phyloP scores from a whole-genome alignment of 495 filamentous ascomycete species.

The Cairneyella variabilis region DNA sequence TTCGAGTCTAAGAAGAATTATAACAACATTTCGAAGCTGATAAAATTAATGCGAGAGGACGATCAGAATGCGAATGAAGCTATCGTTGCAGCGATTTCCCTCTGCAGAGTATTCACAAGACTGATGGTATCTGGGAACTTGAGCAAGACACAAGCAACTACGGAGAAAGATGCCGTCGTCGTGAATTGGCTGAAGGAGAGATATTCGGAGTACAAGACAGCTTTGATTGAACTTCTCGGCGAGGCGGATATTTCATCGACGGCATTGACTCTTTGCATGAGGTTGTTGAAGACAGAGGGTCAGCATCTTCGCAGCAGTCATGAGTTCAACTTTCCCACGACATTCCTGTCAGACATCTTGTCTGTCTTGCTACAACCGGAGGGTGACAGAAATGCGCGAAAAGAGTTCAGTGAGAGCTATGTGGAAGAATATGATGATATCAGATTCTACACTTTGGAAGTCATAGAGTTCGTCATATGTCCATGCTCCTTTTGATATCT shows the following conservation, averaged over 20 bases:
- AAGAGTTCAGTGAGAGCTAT: constrained; percentile 74
- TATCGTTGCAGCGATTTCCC: constrained; percentile 65
- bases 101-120: constrained; percentile 86
- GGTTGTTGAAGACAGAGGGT: constrained; percentile 72
- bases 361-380: constrained; percentile 54
- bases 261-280: constrained; percentile 76
- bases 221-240: constrained; percentile 50
- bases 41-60: constrained; percentile 50
- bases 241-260: constrained; percentile 50
- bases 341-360: constrained; percentile 60
- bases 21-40: constrained; percentile 81
- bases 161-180: constrained; percentile 71
- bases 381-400: constrained; percentile 50
- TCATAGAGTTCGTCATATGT: constrained; percentile 54
- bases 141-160: constrained; percentile 53
- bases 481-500: not conserved
- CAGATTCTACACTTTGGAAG: constrained; percentile 71
- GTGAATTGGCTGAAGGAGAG: constrained; percentile 74
- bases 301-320: constrained; percentile 55
- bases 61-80: constrained; percentile 35
- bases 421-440: constrained; percentile 79
- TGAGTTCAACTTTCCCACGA: constrained; percentile 60
- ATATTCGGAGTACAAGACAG: constrained; percentile 62
- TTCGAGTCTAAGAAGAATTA: constrained; percentile 82
- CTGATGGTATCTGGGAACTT: constrained; percentile 75